phyloP scores from a whole-genome alignment of 352 stramenopile genomes.

The Peronospora destructor region DNA sequence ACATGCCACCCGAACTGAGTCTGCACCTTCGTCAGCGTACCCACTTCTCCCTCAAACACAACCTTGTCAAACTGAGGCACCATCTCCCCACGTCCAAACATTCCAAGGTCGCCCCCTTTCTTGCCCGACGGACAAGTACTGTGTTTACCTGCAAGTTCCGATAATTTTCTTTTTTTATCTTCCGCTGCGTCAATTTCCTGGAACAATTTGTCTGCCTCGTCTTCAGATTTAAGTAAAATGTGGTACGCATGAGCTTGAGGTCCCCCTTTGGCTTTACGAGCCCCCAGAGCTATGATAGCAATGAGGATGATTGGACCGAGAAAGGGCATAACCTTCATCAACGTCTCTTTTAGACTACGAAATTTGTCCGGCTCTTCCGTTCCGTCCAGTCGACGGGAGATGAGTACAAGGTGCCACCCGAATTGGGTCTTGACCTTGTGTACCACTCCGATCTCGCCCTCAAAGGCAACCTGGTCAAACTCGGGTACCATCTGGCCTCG shows the following conservation, averaged over 20 bases:
- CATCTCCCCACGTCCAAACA: constrained; percentile 70
- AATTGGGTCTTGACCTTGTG: constrained; percentile 84
- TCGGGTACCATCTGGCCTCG: constrained; percentile 67
- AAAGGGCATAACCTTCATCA: constrained; percentile 46
- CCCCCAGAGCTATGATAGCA: constrained; percentile 40
- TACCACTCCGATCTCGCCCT: constrained; percentile 24
- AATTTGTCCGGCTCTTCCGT: constrained; percentile 34
- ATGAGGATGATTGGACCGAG: constrained; percentile 47
- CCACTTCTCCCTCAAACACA: constrained; percentile 51
- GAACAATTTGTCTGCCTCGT: constrained; percentile 44
- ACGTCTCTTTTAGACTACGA: constrained; percentile 25
- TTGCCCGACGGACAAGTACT: constrained; percentile 55
- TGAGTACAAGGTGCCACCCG: constrained; percentile 58
- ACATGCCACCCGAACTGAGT: constrained; percentile 78
- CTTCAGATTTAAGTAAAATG: constrained; percentile 56
- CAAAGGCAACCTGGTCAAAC: constrained; percentile 77
- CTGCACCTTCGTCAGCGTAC: constrained; percentile 49
- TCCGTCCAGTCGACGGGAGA: constrained; percentile 45
- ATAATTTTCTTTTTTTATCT: constrained; percentile 49
- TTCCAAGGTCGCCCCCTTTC: constrained; percentile 56
- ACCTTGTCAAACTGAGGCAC: constrained; percentile 68
- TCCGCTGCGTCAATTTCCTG: constrained; percentile 48
- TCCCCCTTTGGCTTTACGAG: constrained; percentile 17
- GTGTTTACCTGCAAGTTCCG: constrained; percentile 41
- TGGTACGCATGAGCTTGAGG: constrained; percentile 47